Evolutionary conservation across 2,329 filamentous ascomycete species (phyloP), one percentile per base, ranked within the genome.

Genomic region (Scytalidium sp.): DNA sequence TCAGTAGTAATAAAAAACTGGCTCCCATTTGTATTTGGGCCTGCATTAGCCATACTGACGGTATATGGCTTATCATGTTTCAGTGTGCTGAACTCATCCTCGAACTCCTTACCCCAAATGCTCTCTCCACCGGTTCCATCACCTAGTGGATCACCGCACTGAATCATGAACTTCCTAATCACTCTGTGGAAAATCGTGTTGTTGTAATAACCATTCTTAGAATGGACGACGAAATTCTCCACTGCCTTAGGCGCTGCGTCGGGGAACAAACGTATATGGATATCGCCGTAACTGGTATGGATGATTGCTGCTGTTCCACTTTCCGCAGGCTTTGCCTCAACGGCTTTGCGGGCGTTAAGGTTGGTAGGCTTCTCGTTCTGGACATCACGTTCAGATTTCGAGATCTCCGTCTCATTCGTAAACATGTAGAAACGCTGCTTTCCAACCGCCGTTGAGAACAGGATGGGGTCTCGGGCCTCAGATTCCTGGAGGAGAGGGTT

Each of bases 1-100:
- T 97, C 95, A 0, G 93, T 97, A 0, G 94, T 99, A 58, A 99
- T 96, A 63, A 99, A 99, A 67, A 99, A 99, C 67, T 99, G 94
- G 63, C 88, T 94, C 13, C 88, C 94, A 66, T 99, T 99, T 29
- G 92, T 97, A 62, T 93, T 91, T 0, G 91, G 90, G 0, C 94
- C 94, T 0, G 94, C 93, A 67, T 99, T 99, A 11, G 94, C 94
- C 94, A 99, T 99, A 66, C 89, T 95, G 50, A 97, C 78, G 0
- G 92, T 97, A 67, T 96, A 99, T 2, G 94, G 88, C 72, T 94
- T 96, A 72, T 99, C 94, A 64, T 99, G 94, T 67, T 87, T 90
- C 54, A 99, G 71, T 17, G 83, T 87, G 60, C 88, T 91, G 60
- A 99, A 96, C 67, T 99, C 94, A 64, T 99, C 94, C 62, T 87